Base-by-base conservation (phyloP, 1,139 yeast genomes). In the Hansenula sp. region DNA sequence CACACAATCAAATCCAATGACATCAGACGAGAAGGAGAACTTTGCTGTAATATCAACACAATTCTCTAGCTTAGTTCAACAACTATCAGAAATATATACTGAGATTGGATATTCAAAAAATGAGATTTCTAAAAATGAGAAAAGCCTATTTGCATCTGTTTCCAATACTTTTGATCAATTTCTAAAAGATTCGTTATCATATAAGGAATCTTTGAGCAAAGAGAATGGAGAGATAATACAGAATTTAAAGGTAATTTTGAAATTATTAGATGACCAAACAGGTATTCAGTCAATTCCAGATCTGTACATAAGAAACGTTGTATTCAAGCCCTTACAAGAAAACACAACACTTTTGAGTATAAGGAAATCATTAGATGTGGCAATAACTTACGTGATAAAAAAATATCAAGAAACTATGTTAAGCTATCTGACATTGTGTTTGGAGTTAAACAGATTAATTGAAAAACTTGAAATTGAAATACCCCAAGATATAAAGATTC, bases 241-340 rank as follows among this genome's bases (percentile, higher is more conserved):
- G n/a, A 51, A 56, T 3, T 39, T 66, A 25, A 60, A 58, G 37
- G 44, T 44, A 13, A 54, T 66, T 18, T 45, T 66, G 36, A 53
- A 51, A 8, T 50, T 58, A 8, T 51, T 65, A 6, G 50, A 57
- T 37, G 71, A 66, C 41, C 53, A 62, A 8, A 57, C 51, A 27
- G 71, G 70, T 0, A 53, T 58, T 12, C 51, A 55, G 20, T 61
- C 69, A 1, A 64, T 66, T 6, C 66, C 69, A 11, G 71, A 66
- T 44, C 46, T 65, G 13, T 65, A 64, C 36, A 56, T 61, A 8
- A 52, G 70, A 41, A 66, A 65, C 43, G 53, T 66, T 21, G 54
- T 64, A 4, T 37, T 62, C 19, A 48, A 55, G 21, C 53, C 51
- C n/a, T 42, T 48, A 12, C 52, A 51, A 9, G 61, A 57, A 29